Conservation (phyloP, 352 stramenopile genomes). For the Peronospora farinosa region DNA sequence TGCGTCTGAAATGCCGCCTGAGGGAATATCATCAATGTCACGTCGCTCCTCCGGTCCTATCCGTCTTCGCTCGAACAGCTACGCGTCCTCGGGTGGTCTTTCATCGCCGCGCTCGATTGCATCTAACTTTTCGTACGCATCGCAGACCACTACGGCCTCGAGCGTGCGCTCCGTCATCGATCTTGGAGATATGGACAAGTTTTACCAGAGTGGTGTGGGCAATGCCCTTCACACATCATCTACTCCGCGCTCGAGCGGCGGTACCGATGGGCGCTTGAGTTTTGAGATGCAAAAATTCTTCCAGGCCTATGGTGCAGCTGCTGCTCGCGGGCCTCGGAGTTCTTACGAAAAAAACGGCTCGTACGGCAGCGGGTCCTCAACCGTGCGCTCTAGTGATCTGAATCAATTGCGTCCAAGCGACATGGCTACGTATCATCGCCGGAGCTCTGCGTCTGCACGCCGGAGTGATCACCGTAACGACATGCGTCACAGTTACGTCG, state of each 20-base stretch:
- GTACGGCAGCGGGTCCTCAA: constrained; percentile 43
- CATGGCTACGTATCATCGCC: constrained; percentile 29
- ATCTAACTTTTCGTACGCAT: constrained; percentile 76
- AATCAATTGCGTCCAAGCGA: constrained; percentile 33
- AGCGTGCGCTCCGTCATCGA: constrained; percentile 63
- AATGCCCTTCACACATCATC: constrained; percentile 22
- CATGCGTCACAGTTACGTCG: constrained; percentile 27
- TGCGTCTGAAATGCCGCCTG: constrained; percentile 13
- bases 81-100: constrained; percentile 44
- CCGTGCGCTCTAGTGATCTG: constrained; percentile 45
- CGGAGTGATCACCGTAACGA: constrained; percentile 19
- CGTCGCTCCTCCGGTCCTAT: constrained; percentile 20
- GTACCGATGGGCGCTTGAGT: constrained; percentile 39
- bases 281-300: constrained; percentile 72
- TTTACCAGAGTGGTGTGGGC: constrained; percentile 46
- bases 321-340: constrained; percentile 19
- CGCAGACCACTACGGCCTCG: constrained; percentile 59
- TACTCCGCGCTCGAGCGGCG: constrained; percentile 32
- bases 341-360: constrained; percentile 39
- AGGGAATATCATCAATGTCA: constrained; percentile 15
- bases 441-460: constrained; percentile 28
- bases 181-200: constrained; percentile 75
- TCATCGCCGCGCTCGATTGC: constrained; percentile 62
- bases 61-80: constrained; percentile 52
- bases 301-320: constrained; percentile 44